Base-by-base conservation (phyloP, 2,329 filamentous ascomycete genomes). In the Cryphonectria nitschkei region DNA sequence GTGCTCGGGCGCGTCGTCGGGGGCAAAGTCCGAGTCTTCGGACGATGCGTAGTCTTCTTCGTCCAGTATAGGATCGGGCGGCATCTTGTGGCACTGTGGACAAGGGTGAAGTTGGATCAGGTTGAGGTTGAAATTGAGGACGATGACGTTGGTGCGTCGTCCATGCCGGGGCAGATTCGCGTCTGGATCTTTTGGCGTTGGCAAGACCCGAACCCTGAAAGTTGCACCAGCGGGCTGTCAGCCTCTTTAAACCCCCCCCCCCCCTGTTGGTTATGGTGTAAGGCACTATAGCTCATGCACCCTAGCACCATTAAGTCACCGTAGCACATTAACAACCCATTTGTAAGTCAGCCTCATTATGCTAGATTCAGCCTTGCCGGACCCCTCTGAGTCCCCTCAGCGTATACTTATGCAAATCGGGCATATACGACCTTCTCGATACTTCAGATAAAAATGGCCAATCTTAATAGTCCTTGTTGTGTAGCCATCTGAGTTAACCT, bases 11-110 rank as follows among this genome's bases (percentile, higher is more conserved):
- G 77, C 84, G 26, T 84, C 83, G 62, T 89, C 89, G n/a, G 87
- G 88, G 34, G 89, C 87, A 73, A 93, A 93, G 77, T 93, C 91
- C 13, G 91, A 92, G 77, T 94, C 92, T 74, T 93, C 89, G 3
- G 90, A 90, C 1, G 91, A 93, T 22, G 85, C 88, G 76, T 93
- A 93, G 43, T 88, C 85, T 32, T 85, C 84, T 26, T 86, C 84
- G 54, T 84, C 81, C 65, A 78, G 77, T 69, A 79, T 74, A 29
- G 80, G 78, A 64, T 84, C 83, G 64, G 80, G 76, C 16, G 81
- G 75, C 85, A 87, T 88, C 67, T 73, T 81, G 37, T 26, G 37
- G 22, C 8, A 43, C 3, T 39, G n/a, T 43, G 13, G n/a, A 9
- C 6, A n/a, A 29, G 68, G 7, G 26, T 39, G 19, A 26, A 32